phyloP scores from a whole-genome alignment of 2,329 filamentous ascomycete species.

The Aplosporella prunicola region DNA sequence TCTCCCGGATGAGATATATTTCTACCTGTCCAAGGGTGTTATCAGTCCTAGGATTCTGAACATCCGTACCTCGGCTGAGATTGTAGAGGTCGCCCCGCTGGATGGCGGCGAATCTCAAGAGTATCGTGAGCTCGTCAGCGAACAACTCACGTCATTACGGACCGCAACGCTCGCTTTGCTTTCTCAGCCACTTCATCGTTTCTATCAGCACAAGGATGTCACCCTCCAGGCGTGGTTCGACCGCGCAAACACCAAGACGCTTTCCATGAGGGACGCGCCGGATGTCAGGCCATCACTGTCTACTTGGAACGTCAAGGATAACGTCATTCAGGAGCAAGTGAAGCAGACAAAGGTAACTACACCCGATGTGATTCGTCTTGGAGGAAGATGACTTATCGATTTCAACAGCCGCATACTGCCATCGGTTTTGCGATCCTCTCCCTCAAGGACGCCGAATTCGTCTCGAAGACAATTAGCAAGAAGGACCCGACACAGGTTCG shows the following conservation, averaged over 20 bases:
- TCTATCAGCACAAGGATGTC: conserved; percentile 71
- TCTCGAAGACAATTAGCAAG: conserved; percentile 55
- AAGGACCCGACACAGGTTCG: conserved; percentile 35
- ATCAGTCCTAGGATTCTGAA: conserved; percentile 71
- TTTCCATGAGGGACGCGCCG: conserved; percentile 48
- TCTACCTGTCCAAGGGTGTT: conserved; percentile 77
- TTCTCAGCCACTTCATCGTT: conserved; percentile 70
- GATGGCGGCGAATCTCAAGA: conserved; percentile 72
- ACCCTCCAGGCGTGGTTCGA: conserved; percentile 71
- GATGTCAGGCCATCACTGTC: conserved; percentile 45
- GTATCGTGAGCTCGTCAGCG: conserved; percentile 70
- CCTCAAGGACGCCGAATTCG: conserved; percentile 60
- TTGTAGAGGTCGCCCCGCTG: conserved; percentile 71
- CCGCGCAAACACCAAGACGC: conserved; percentile 44
- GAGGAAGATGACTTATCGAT: conserved; percentile 2
- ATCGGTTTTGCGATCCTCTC: conserved; percentile 48
- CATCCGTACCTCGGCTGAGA: conserved; percentile 71
- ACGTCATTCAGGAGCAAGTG: conserved; percentile 38
- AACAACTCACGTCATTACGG: conserved; percentile 63
- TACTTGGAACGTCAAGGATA: conserved; percentile 66
- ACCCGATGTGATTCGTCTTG: too few relatives aligned
- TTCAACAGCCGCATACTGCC: conserved; percentile 10
- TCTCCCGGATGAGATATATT: conserved; percentile 79
- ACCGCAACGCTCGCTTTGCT: conserved; percentile 70
- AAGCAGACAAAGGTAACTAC: conserved; percentile 19